These are phyloP conservation scores for Aurantiochytrium sp. DNA, from an alignment of 108 stramenopile species.

Conservation along the genomic window DNA sequence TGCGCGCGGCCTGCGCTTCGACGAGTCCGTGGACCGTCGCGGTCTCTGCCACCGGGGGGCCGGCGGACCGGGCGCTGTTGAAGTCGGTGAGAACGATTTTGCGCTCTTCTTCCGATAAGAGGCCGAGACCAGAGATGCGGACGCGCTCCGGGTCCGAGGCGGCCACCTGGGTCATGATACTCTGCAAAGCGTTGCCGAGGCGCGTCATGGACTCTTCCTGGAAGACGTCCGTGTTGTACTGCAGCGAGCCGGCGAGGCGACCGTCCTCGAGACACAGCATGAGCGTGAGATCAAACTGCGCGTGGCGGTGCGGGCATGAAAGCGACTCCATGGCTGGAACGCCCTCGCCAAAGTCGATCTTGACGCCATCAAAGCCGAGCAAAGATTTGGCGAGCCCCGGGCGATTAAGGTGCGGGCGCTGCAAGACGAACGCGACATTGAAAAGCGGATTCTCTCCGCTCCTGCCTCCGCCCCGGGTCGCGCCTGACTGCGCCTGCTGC, in stretches of 20 bases:
- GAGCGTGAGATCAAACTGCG: slow-evolving; percentile 9
- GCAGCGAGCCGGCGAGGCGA: background rate
- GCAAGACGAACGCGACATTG: background rate
- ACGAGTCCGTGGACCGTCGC: background rate
- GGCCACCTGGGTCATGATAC: background rate
- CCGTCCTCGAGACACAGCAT: slow-evolving; percentile 25
- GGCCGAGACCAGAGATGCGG: background rate
- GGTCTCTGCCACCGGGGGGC: background rate
- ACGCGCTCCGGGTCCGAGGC: background rate
- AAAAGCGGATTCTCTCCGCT: slow-evolving; percentile 1
- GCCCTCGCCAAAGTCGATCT: slow-evolving; percentile 1
- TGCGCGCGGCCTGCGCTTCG: background rate
- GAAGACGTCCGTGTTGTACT: slow-evolving; percentile 18
- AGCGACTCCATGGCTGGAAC: background rate
- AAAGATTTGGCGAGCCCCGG: background rate
- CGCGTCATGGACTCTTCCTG: background rate
- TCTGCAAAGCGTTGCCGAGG: background rate
- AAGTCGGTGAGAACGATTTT: background rate
- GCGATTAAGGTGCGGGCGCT: background rate
- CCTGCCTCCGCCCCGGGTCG: background rate
- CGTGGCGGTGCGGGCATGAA: background rate
- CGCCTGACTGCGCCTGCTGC: background rate
- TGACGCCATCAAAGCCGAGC: slow-evolving; percentile 19
- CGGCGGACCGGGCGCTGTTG: background rate
- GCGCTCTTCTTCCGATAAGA: background rate